A percentile compares a stretch with the other conserved stretches of the same genome.
phyloP scores from a whole-genome alignment of 2,329 filamentous ascomycete species.

The Juglanconis sp. region DNA sequence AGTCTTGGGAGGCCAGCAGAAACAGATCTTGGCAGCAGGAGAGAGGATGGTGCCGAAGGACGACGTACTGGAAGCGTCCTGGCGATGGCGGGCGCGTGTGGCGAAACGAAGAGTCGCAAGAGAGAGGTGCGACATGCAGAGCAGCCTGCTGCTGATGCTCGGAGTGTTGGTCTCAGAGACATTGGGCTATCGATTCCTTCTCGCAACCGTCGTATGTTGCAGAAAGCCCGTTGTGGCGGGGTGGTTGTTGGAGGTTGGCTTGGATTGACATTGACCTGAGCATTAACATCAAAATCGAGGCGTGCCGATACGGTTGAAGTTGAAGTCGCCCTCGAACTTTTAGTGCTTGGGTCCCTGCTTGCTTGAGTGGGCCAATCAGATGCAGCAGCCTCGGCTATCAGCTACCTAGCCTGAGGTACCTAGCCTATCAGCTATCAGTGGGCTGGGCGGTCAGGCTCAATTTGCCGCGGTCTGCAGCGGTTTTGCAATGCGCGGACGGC shows the following conservation, averaged over 20 bases:
- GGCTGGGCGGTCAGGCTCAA: not conserved
- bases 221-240: not conserved
- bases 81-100: not conserved
- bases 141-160: slow-evolving; percentile 27
- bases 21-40: not conserved
- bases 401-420: not conserved
- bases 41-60: not conserved
- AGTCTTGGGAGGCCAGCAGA: not conserved
- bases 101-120: slow-evolving; percentile 25
- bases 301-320: not conserved
- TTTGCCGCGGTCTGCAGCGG: not conserved
- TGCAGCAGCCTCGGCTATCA: not conserved
- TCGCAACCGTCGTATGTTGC: not conserved
- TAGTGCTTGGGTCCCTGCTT: not conserved
- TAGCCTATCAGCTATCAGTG: no score
- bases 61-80: slow-evolving; percentile 12
- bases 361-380: not conserved
- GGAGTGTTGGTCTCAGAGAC: slow-evolving; percentile 24
- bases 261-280: not conserved
- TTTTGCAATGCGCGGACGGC: not conserved
- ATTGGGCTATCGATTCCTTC: not conserved
- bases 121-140: slow-evolving; percentile 27
- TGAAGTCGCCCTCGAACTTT: not conserved
- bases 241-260: not conserved
- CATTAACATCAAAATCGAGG: no score